phyloP scores from a whole-genome alignment of 208 protist genomes.

The Leptomonas seymouri region DNA sequence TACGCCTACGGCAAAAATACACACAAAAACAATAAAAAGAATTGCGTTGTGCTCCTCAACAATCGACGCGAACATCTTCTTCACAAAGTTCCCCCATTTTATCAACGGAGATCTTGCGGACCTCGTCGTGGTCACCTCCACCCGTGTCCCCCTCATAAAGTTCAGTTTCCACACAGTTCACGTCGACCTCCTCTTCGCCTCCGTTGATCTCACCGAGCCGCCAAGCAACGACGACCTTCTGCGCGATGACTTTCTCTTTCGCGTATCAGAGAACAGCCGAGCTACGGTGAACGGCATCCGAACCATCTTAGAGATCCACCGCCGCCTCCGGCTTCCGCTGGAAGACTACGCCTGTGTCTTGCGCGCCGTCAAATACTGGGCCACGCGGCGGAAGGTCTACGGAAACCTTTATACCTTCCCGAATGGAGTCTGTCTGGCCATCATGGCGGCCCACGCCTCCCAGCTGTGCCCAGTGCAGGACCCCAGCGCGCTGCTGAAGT shows the following conservation, averaged over 20 bases:
- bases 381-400: slow-evolving; percentile 91
- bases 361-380: slow-evolving; percentile 83
- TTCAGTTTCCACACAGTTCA: slow-evolving; percentile 51
- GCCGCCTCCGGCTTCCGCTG: slow-evolving; percentile 45
- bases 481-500: slow-evolving; percentile 77
- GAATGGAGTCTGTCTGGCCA: slow-evolving; percentile 95
- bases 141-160: slow-evolving; percentile 86
- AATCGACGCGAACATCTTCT: slow-evolving; percentile 50
- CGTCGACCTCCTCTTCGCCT: slow-evolving; percentile 86
- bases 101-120: slow-evolving; percentile 33
- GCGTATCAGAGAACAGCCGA: slow-evolving; percentile 55
- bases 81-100: slow-evolving; percentile 53
- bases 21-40: slow-evolving; percentile 12
- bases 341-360: slow-evolving; percentile 61
- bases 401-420: slow-evolving; percentile 96
- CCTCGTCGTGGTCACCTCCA: slow-evolving; percentile 61
- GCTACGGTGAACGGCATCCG: slow-evolving; percentile 78
- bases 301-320: slow-evolving; percentile 70
- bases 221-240: slow-evolving; percentile 64
- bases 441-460: slow-evolving; percentile 95
- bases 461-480: slow-evolving; percentile 90
- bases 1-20: neutral
- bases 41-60: slow-evolving; percentile 63
- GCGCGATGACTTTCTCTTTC: slow-evolving; percentile 54
- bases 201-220: slow-evolving; percentile 45